phyloP scores from a whole-genome alignment of 1,139 yeast genomes.

The Blastobotrys elegans region DNA sequence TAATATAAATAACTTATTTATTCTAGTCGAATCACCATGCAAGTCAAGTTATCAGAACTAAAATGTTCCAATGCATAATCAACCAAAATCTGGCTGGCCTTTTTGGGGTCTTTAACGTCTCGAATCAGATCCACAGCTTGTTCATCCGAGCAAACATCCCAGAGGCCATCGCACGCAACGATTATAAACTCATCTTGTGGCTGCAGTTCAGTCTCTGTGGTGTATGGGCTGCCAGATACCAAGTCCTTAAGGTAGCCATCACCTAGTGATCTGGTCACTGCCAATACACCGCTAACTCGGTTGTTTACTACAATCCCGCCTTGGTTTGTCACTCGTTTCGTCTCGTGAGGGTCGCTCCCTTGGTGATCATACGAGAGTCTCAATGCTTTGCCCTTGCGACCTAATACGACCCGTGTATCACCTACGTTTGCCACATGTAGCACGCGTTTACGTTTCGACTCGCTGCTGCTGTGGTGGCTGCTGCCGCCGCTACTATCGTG shows the following conservation, averaged over 20 bases:
- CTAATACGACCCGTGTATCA: constrained; percentile 79
- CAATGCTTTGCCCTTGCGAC: constrained; percentile 65
- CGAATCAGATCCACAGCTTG: constrained; percentile 70
- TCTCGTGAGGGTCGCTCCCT: constrained; percentile 77
- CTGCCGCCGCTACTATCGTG: background rate
- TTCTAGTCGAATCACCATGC: constrained; percentile 63
- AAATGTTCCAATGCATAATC: constrained; percentile 72
- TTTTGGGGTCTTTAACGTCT: constrained; percentile 51
- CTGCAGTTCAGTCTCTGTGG: constrained; percentile 76
- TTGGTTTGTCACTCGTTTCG: constrained; percentile 62
- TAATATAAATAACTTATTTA: background rate
- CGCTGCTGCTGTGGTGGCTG: too few relatives aligned
- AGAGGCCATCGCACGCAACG: constrained; percentile 89
- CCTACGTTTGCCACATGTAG: constrained; percentile 95
- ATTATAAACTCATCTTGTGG: constrained; percentile 69
- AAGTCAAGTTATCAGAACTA: constrained; percentile 89
- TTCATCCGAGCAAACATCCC: constrained; percentile 87
- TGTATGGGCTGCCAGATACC: constrained; percentile 87
- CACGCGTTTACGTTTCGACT: constrained; percentile 42
- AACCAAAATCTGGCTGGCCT: constrained; percentile 66
- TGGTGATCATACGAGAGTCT: constrained; percentile 91
- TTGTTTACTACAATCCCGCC: constrained; percentile 90
- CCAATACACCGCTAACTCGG: constrained; percentile 92
- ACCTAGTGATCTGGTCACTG: constrained; percentile 93
- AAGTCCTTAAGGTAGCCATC: constrained; percentile 86